These are phyloP conservation scores for Onygenales sp. DNA, from an alignment of 2,329 filamentous ascomycete genomes.

Conservation along the genomic window DNA sequence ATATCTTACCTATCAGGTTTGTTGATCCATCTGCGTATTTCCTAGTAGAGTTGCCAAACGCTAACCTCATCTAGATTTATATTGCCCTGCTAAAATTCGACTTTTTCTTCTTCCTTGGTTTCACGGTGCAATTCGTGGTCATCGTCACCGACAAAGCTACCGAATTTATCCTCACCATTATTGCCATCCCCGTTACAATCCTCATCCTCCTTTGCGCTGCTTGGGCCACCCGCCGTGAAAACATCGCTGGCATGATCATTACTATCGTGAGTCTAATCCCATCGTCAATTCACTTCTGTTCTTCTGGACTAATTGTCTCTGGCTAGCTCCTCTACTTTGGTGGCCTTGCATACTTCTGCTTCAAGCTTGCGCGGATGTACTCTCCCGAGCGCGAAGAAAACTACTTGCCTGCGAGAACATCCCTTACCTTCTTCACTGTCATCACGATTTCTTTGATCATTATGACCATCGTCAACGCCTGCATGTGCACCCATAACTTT, in stretches of 20 bases:
- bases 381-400: conserved; percentile 47
- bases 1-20: conserved; percentile 90
- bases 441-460: conserved; percentile 85
- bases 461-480: conserved; percentile 76
- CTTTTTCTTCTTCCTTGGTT: conserved; percentile 99
- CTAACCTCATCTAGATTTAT: conserved; percentile 59
- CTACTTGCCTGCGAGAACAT: conserved; percentile 73
- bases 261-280: conserved; percentile 51
- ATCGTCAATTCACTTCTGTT: background rate
- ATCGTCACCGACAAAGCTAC: conserved; percentile 65
- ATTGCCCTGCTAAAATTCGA: conserved; percentile 97
- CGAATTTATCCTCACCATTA: conserved; percentile 80
- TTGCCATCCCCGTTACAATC: conserved; percentile 85
- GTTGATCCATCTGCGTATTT: conserved; percentile 14
- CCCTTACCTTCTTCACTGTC: conserved; percentile 85
- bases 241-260: conserved; percentile 62
- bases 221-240: conserved; percentile 77
- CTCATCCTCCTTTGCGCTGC: conserved; percentile 76
- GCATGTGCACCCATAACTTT: conserved; percentile 85
- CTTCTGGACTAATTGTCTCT: background rate
- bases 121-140: conserved; percentile 95
- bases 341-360: conserved; percentile 88
- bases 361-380: conserved; percentile 97
- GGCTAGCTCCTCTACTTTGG: conserved; percentile 67
- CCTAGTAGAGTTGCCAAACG: too few species aligned